These are phyloP conservation scores for Suillus decipiens DNA, from an alignment of 768 basidiomycete species.

Conservation along the genomic window DNA sequence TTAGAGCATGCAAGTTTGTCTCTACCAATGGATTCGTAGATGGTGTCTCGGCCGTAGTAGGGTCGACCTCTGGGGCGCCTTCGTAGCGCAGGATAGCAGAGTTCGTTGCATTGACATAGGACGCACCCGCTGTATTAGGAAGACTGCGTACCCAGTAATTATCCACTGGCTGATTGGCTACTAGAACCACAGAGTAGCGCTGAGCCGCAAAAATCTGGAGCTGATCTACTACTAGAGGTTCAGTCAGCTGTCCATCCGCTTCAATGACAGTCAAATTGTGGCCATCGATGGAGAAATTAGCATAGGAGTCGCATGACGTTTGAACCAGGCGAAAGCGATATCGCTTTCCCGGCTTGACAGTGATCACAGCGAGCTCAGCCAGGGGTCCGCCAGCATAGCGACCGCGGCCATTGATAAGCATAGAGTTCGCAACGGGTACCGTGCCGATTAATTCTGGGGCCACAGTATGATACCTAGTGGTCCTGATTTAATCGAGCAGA, in stretches of 20 bases:
- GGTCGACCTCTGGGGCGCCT: conserved; percentile 42
- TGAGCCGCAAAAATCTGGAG: conserved; percentile 40
- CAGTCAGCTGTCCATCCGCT: conserved; percentile 41
- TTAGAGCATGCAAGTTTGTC: conserved; percentile 25
- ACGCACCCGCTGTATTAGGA: conserved; percentile 23
- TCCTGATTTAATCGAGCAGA: not conserved
- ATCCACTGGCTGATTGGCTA: conserved; percentile 33
- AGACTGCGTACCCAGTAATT: conserved; percentile 54
- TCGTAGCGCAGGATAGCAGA: conserved; percentile 55
- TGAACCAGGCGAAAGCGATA: conserved; percentile 41
- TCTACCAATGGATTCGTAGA: conserved; percentile 33
- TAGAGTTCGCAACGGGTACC: conserved; percentile 25
- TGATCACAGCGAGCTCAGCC: conserved; percentile 37
- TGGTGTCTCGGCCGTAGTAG: conserved; percentile 35
- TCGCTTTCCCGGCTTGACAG: conserved; percentile 31
- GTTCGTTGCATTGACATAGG: conserved; percentile 44
- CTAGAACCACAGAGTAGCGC: conserved; percentile 32
- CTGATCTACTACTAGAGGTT: conserved; percentile 42
- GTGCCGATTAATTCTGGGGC: conserved; percentile 25
- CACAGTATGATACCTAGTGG: conserved; percentile 18
- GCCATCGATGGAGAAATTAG: conserved; percentile 45
- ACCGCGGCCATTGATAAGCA: conserved; percentile 34
- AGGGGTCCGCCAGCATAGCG: conserved; percentile 29
- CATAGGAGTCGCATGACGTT: conserved; percentile 45
- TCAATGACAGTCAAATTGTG: conserved; percentile 50